Evolutionary conservation across 371 early-diverging fungal genomes (phyloP).

Genomic region (Rhizopus sp.): DNA sequence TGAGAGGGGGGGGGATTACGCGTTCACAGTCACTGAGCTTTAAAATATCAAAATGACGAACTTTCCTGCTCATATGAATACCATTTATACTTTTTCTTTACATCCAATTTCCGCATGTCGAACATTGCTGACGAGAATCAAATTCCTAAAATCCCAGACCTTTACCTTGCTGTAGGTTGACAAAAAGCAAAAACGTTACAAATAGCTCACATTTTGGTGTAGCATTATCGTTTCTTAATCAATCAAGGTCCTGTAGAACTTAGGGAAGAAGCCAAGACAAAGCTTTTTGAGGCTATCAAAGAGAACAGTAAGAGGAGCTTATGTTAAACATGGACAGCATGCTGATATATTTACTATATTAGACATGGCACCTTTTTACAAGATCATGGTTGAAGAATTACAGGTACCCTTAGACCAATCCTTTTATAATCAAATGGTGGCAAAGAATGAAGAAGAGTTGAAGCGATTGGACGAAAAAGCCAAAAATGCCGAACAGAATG

Average conservation of each 20-base stretch:
- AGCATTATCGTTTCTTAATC: constrained; percentile 76
- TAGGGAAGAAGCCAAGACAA: constrained; percentile 61
- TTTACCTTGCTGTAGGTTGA: constrained; percentile 54
- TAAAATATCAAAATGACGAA: not conserved
- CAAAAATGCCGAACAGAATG: constrained; percentile 86
- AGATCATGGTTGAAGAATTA: constrained; percentile 65
- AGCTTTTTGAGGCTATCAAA: constrained; percentile 65
- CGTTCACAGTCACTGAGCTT: constrained; percentile 25
- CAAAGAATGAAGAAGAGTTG: constrained; percentile 75
- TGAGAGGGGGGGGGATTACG: constrained; percentile 14
- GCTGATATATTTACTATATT: not conserved
- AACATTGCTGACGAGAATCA: constrained; percentile 50
- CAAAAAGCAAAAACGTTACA: not conserved
- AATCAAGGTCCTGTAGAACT: constrained; percentile 63
- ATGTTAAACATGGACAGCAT: not conserved
- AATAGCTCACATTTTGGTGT: not conserved
- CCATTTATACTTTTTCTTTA: constrained; percentile 9
- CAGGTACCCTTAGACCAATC: constrained; percentile 57
- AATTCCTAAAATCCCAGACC: constrained; percentile 79
- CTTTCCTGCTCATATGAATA: constrained; percentile 14
- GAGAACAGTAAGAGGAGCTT: constrained; percentile 63
- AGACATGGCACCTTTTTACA: constrained; percentile 91
- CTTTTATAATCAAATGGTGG: constrained; percentile 56
- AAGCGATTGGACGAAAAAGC: constrained; percentile 81
- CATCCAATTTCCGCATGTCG: constrained; percentile 13